Evolutionary conservation across 495 filamentous ascomycete genomes (phyloP).

Genomic region (Penicillium atrosanguineum): DNA sequence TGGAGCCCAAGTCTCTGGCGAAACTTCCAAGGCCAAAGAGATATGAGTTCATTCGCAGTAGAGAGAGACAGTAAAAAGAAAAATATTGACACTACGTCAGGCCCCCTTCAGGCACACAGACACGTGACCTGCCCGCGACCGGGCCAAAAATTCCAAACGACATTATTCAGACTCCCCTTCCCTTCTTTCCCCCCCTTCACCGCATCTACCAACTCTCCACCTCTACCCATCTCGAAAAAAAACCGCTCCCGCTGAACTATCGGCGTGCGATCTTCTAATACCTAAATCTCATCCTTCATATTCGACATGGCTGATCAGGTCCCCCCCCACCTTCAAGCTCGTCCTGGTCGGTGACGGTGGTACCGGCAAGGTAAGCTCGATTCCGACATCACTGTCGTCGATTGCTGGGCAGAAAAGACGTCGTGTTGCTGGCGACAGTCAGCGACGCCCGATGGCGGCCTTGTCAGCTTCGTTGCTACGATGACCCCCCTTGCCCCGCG

Average conservation of each 20-base stretch:
- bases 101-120: constrained; percentile 27
- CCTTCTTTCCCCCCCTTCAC: constrained; percentile 21
- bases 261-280: constrained; percentile 2
- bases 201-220: constrained; percentile 14
- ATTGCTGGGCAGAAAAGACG: constrained; percentile 4
- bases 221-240: not conserved
- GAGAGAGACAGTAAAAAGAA: not conserved
- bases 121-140: constrained; percentile 41
- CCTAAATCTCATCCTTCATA: constrained; percentile 6
- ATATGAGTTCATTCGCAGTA: not conserved
- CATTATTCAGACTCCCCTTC: constrained; percentile 27
- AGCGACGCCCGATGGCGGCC: constrained; percentile 1
- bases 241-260: constrained; percentile 3
- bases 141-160: constrained; percentile 50
- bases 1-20: not conserved
- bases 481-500: constrained; percentile 23
- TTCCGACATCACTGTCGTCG: constrained; percentile 5
- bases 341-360: constrained; percentile 99
- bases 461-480: constrained; percentile 6
- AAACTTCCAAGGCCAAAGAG: not conserved
- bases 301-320: constrained; percentile 58
- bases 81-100: constrained; percentile 25
- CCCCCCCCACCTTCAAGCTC: constrained; percentile 93
- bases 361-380: constrained; percentile 87
- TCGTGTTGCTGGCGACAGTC: not conserved